phyloP scores from a whole-genome alignment of 2,329 filamentous ascomycete genomes.

The Chaetomium olivaceum region DNA sequence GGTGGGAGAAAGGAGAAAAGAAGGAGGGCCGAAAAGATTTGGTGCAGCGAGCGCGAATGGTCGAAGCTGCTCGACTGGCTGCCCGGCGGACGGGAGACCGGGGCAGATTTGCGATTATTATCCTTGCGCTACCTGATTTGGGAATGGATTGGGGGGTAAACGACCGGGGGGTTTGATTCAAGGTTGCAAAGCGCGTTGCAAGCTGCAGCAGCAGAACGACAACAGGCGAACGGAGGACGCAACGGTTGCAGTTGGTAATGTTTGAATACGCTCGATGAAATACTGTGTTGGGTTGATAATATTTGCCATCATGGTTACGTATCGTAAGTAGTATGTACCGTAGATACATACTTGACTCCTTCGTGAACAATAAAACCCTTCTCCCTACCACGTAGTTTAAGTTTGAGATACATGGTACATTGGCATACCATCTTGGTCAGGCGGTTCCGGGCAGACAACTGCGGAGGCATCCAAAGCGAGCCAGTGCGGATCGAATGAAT shows the following conservation, averaged over 20 bases:
- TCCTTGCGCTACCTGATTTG: slow-evolving; percentile 28
- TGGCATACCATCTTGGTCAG: not conserved
- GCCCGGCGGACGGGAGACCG: slow-evolving; percentile 22
- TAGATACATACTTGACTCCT: too few relatives aligned
- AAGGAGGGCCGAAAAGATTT: slow-evolving; percentile 24
- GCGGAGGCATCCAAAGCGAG: not conserved
- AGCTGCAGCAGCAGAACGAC: slow-evolving; percentile 13
- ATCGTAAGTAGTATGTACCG: not conserved
- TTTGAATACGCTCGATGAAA: not conserved
- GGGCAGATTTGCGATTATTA: slow-evolving; percentile 33
- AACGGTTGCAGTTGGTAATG: not conserved
- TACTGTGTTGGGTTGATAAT: not conserved
- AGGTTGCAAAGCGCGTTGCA: slow-evolving; percentile 20
- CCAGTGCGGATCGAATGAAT: slow-evolving; percentile 7
- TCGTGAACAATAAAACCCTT: too few relatives aligned
- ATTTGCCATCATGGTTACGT: not conserved
- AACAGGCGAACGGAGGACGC: not conserved
- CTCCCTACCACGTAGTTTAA: not conserved
- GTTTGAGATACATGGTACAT: too few relatives aligned
- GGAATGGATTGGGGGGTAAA: slow-evolving; percentile 25
- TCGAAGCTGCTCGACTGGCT: slow-evolving; percentile 20
- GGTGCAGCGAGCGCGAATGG: slow-evolving; percentile 18
- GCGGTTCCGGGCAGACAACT: not conserved
- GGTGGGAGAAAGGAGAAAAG: slow-evolving; percentile 12
- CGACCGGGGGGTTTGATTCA: slow-evolving; percentile 19